Base-by-base conservation (phyloP, 495 filamentous ascomycete species). In the Lophium mytilinum region DNA sequence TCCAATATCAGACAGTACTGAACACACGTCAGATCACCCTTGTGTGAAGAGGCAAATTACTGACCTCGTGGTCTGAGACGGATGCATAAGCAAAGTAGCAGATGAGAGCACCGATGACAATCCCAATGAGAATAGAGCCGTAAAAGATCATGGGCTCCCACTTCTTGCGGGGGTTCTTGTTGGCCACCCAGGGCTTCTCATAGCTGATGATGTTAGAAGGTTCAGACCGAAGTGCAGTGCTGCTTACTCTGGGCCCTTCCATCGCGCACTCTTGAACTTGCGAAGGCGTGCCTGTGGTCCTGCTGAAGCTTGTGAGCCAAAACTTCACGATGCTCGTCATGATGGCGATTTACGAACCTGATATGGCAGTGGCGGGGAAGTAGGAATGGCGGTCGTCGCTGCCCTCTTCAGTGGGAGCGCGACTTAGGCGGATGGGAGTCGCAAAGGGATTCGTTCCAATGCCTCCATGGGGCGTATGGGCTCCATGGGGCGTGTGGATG, bases 1-100 rank as follows among this genome's bases (percentile, higher is more conserved):
- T 74, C 66, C 33, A 74, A 55, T 1, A 75, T 51, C 24, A 73
- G 56, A 49, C 73, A 72, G 51, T 72, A 72, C 62, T 68, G 15
- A 11, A 12, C 10, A 18, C 3, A 34, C 33, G 35, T 57, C 15
- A 53, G 48, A n/a, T 39, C 15, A 15, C 17, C 3, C 17, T 11
- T 41, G 21, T 11, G 14, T 1, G 4, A 1, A 37, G 9, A 30
- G 37, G 9, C 3, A 15, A 11, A 12, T 1, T 15, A 10, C 21
- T 43, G 50, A 62, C 59, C 18, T 17, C 18, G 37, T 64, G 61
- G 43, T 64, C 57, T 37, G 61, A 53, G 1, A 64, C 61, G 14
- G 33, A 45, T 15, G 61, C 56, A 40, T 60, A 64, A 14, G 61
- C 61, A 42, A 56, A 52, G 48, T 60, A 64, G 36, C 61, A 64